Conservation (phyloP, 768 basidiomycete species). For the Suillus americanus region DNA sequence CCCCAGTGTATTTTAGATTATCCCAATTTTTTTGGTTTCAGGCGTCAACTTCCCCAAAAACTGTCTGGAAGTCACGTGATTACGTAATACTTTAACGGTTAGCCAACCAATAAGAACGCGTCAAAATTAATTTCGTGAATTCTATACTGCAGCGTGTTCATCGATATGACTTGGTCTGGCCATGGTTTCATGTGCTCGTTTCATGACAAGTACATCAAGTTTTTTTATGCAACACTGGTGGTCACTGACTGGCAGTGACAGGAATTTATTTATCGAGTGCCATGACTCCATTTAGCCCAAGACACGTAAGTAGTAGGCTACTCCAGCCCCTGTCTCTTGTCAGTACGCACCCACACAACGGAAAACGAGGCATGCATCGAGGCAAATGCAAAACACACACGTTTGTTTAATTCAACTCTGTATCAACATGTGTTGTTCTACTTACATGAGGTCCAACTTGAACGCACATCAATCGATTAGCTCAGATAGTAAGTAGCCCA, state of each 20-base stretch:
- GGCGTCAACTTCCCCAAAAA: slow-evolving; percentile 3
- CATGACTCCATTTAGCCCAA: background rate
- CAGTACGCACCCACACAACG: background rate
- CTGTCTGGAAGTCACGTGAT: background rate
- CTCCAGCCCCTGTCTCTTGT: background rate
- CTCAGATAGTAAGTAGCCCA: background rate
- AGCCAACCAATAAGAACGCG: background rate
- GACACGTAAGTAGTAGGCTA: background rate
- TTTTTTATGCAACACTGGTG: background rate
- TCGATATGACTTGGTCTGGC: background rate
- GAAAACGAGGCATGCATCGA: slow-evolving; percentile 5
- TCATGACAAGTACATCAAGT: background rate
- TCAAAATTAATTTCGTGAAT: background rate
- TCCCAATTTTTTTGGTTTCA: slow-evolving; percentile 7
- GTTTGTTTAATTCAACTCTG: background rate
- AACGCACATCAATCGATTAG: background rate
- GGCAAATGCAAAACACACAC: background rate
- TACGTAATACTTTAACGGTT: background rate
- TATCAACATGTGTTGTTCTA: slow-evolving; percentile 1
- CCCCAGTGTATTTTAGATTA: slow-evolving; percentile 3
- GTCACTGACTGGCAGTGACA: background rate
- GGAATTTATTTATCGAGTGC: background rate
- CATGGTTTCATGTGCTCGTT: background rate
- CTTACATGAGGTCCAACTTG: background rate
- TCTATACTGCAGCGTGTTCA: background rate